phyloP scores from a whole-genome alignment of 179 eudicot species.

The Silene coronaria region DNA sequence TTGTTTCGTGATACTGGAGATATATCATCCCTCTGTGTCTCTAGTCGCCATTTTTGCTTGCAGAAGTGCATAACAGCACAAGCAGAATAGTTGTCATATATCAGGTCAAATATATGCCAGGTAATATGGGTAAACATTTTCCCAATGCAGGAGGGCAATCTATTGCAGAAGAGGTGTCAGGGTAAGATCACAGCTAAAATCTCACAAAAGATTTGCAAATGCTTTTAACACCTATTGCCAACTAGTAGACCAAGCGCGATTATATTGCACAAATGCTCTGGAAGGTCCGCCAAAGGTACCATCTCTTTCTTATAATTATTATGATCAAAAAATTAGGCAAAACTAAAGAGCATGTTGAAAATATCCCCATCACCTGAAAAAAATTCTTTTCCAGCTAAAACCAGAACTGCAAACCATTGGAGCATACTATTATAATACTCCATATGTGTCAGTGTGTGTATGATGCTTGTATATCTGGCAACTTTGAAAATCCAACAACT shows the following conservation, averaged over 20 bases:
- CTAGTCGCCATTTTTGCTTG: background rate
- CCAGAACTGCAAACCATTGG: background rate
- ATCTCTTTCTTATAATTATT: constrained; percentile 11
- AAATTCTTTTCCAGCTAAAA: background rate
- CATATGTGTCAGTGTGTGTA: background rate
- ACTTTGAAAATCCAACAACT: background rate
- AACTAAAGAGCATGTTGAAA: background rate
- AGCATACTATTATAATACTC: background rate
- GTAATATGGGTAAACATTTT: constrained; percentile 11
- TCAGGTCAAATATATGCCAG: background rate
- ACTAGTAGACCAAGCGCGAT: constrained; percentile 87
- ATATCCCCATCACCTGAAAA: background rate
- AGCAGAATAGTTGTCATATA: background rate
- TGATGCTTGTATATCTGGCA: background rate
- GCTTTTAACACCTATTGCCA: constrained; percentile 82
- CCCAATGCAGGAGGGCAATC: constrained; percentile 74
- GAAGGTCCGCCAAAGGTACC: constrained; percentile 95
- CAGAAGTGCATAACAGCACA: too few species aligned
- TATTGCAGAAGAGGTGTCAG: constrained; percentile 91
- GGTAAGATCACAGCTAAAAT: constrained; percentile 86
- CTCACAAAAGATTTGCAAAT: constrained; percentile 95
- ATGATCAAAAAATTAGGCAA: background rate
- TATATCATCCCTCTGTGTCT: background rate
- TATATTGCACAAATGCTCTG: constrained; percentile 80
- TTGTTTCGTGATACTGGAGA: background rate